A percentile compares a stretch with the other conserved stretches of the same genome.
Evolutionary conservation across 768 basidiomycete species (phyloP).

Genomic region (Tulasnella sp.): DNA sequence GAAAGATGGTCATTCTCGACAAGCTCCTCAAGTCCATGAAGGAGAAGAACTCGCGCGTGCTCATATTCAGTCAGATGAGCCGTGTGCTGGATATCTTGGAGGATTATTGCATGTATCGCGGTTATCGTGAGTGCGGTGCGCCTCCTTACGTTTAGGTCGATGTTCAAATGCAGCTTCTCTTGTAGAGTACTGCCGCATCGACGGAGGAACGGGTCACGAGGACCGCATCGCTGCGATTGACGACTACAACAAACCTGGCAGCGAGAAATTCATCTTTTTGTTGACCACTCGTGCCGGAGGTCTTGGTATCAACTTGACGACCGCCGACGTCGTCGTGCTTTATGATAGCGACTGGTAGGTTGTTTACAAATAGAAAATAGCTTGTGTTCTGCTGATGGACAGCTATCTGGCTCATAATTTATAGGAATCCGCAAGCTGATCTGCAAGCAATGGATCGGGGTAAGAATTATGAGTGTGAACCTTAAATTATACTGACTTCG

Average conservation of each 20-base stretch:
- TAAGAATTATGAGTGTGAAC: background rate
- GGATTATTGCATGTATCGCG: conserved; percentile 89
- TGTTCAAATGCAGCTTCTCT: background rate
- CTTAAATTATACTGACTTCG: background rate
- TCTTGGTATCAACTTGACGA: conserved; percentile 90
- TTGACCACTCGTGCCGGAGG: conserved; percentile 96
- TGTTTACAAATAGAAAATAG: conserved; percentile 10
- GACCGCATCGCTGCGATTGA: conserved; percentile 93
- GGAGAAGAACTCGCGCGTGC: conserved; percentile 82
- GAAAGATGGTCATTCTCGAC: conserved; percentile 97
- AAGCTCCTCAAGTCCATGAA: conserved; percentile 83
- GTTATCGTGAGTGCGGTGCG: conserved; percentile 52
- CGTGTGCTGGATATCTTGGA: conserved; percentile 96
- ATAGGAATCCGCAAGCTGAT: conserved; percentile 96
- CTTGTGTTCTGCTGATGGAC: no score
- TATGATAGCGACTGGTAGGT: conserved; percentile 92
- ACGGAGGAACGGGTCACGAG: conserved; percentile 91
- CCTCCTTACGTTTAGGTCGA: background rate
- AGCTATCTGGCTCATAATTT: background rate
- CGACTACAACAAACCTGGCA: conserved; percentile 90
- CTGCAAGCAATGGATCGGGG: conserved; percentile 92
- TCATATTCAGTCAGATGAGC: conserved; percentile 99
- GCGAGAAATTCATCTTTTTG: conserved; percentile 93
- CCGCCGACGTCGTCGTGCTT: conserved; percentile 87
- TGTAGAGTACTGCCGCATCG: conserved; percentile 76